A percentile compares a stretch with the other conserved stretches of the same genome.
Evolutionary conservation across 306 rosid species (phyloP).

Genomic region (Sindora glabra): DNA sequence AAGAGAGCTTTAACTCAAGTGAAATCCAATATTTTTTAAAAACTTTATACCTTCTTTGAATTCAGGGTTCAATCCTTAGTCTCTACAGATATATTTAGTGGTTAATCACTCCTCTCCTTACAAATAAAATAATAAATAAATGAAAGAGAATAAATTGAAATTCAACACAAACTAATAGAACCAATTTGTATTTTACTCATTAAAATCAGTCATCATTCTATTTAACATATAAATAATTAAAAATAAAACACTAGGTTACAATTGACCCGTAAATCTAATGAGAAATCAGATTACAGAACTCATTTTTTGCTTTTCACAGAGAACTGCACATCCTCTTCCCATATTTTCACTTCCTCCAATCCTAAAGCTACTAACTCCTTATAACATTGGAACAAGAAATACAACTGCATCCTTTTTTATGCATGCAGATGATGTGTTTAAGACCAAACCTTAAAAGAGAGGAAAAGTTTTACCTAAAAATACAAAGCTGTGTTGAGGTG

Average conservation of each 20-base stretch:
- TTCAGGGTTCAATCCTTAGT: too few species aligned
- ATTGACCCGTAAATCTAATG: slow-evolving; percentile 8
- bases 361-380: slow-evolving; percentile 29
- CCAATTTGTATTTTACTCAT: not conserved
- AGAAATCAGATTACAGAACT: too few species aligned
- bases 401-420: slow-evolving; percentile 29
- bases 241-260: slow-evolving; percentile 21
- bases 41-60: too few species aligned
- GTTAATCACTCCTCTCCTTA: too few species aligned
- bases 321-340: slow-evolving; percentile 28
- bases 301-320: slow-evolving; percentile 22
- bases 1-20: too few species aligned
- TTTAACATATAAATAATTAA: slow-evolving; percentile 2
- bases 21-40: too few species aligned
- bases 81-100: too few species aligned
- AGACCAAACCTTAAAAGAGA: not conserved
- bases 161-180: not conserved
- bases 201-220: not conserved
- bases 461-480: slow-evolving; percentile 31
- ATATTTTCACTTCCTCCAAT: slow-evolving; percentile 18
- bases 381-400: slow-evolving; percentile 34
- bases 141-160: too few species aligned
- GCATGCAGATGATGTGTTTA: slow-evolving; percentile 29
- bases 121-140: too few species aligned
- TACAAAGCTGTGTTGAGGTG: slow-evolving; percentile 28